Conservation (phyloP, 176 grass and related monocot genomes). For the Zoysia pacifica region DNA sequence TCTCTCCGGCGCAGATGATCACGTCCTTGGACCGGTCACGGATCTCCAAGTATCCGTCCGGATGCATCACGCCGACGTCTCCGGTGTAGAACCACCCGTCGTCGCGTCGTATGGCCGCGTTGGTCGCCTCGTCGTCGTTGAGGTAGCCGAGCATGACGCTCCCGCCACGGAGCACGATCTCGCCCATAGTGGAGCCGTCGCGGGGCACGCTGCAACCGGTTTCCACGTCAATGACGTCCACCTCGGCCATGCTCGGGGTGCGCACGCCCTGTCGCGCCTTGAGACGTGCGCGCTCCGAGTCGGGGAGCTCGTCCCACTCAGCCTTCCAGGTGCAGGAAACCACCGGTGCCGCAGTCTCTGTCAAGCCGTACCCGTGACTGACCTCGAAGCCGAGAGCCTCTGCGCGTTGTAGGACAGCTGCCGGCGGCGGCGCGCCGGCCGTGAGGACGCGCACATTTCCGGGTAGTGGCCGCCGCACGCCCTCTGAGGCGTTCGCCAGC, state of each 20-base stretch:
- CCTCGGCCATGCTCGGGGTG: slow-evolving; percentile 40
- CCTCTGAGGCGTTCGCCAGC: slow-evolving; percentile 61
- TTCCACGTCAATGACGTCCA: slow-evolving; percentile 51
- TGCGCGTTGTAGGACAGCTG: slow-evolving; percentile 53
- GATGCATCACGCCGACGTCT: slow-evolving; percentile 55
- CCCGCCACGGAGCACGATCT: slow-evolving; percentile 67
- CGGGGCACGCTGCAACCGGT: slow-evolving; percentile 54
- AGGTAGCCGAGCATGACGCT: slow-evolving; percentile 72
- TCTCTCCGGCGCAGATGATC: slow-evolving; percentile 92
- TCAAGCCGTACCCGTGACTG: slow-evolving; percentile 77
- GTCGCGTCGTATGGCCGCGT: slow-evolving; percentile 37
- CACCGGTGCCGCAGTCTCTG: slow-evolving; percentile 50
- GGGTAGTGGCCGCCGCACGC: slow-evolving; percentile 43
- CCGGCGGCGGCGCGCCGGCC: slow-evolving; percentile 70
- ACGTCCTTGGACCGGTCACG: slow-evolving; percentile 90
- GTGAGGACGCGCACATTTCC: slow-evolving; percentile 60
- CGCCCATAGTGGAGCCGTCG: slow-evolving; percentile 60
- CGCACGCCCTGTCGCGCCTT: slow-evolving; percentile 80
- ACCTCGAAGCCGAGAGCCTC: slow-evolving; percentile 65
- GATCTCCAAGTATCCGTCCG: slow-evolving; percentile 81
- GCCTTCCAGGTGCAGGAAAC: slow-evolving; percentile 77
- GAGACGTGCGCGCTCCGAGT: slow-evolving; percentile 61
- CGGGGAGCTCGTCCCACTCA: slow-evolving; percentile 61
- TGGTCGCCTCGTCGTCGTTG: slow-evolving; percentile 42
- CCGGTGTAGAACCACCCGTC: slow-evolving; percentile 58